Evolutionary conservation across 1,284 basidiomycete genomes (phyloP).

Genomic region (Gymnopus androsaceus): DNA sequence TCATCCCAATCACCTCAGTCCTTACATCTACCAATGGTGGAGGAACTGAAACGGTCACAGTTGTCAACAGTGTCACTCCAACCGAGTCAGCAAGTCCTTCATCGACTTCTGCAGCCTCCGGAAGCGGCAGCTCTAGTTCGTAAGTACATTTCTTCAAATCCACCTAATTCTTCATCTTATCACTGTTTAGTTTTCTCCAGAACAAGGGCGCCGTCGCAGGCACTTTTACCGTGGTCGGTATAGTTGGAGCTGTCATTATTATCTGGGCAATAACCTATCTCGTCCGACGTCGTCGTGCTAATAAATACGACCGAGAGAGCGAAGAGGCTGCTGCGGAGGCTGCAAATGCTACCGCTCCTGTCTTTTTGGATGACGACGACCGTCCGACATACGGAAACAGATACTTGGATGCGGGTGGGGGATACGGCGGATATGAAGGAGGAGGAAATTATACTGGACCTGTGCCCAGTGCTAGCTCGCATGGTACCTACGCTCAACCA

Average conservation of each 20-base stretch:
- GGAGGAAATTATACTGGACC: not conserved
- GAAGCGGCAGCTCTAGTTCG: slow-evolving; percentile 1
- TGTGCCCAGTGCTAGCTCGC: slow-evolving; percentile 4
- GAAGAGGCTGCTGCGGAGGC: slow-evolving; percentile 36
- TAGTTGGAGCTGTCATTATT: slow-evolving; percentile 35
- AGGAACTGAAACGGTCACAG: slow-evolving; percentile 6
- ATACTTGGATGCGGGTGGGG: not conserved
- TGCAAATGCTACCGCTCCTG: slow-evolving; percentile 14
- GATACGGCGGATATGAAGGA: slow-evolving; percentile 1
- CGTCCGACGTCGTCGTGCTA: slow-evolving; percentile 41
- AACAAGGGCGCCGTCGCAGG: slow-evolving; percentile 46
- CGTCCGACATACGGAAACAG: not conserved
- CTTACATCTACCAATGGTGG: slow-evolving; percentile 7
- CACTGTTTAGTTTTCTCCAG: slow-evolving; percentile 38
- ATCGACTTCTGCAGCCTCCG: not conserved
- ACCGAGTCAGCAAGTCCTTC: not conserved
- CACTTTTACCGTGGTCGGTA: slow-evolving; percentile 42
- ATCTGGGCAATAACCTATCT: slow-evolving; percentile 36
- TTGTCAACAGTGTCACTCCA: not conserved
- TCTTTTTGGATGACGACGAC: slow-evolving; percentile 9
- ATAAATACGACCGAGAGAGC: slow-evolving; percentile 43
- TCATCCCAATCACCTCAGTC: not conserved
- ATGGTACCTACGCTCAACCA: slow-evolving; percentile 5
- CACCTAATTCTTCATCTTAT: not conserved
- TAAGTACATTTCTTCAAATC: not conserved